Conservation (phyloP, 1,284 basidiomycete genomes). For the Trichosporon sp. region DNA sequence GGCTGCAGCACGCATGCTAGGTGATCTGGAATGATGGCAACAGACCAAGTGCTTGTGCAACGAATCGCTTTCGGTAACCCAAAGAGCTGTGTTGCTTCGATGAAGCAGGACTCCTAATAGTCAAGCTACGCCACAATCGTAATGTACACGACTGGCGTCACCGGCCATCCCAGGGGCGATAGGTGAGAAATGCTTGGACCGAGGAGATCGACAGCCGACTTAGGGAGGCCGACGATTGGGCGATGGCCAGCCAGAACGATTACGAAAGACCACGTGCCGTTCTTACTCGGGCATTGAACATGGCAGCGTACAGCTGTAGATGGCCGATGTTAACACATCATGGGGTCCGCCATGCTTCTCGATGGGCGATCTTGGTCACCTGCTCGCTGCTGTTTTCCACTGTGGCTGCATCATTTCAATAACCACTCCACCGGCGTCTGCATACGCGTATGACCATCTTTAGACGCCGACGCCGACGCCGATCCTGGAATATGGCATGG, state of each 20-base stretch:
- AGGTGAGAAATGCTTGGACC: background rate
- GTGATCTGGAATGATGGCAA: background rate
- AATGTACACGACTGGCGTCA: background rate
- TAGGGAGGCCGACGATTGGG: too few relatives aligned
- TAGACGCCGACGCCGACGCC: background rate
- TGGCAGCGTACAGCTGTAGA: background rate
- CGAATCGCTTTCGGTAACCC: background rate
- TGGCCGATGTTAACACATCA: conserved; percentile 1
- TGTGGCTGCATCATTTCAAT: background rate
- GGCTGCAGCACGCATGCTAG: background rate
- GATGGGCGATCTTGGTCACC: background rate
- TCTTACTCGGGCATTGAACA: background rate
- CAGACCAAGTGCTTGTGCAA: background rate
- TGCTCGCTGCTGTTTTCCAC: background rate
- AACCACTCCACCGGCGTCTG: background rate
- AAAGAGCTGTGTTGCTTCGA: background rate
- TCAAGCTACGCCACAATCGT: background rate
- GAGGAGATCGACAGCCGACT: conserved; percentile 2
- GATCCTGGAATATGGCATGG: background rate
- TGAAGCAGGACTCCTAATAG: background rate
- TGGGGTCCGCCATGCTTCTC: background rate
- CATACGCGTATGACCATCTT: too few relatives aligned
- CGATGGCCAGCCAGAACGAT: background rate
- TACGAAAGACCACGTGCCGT: background rate
- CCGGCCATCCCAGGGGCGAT: background rate